Percentiles rank a stretch among this genome's conserved stretches.
Conservation (phyloP, 805 yeast species). For the Spencermartinsiella europaea region DNA sequence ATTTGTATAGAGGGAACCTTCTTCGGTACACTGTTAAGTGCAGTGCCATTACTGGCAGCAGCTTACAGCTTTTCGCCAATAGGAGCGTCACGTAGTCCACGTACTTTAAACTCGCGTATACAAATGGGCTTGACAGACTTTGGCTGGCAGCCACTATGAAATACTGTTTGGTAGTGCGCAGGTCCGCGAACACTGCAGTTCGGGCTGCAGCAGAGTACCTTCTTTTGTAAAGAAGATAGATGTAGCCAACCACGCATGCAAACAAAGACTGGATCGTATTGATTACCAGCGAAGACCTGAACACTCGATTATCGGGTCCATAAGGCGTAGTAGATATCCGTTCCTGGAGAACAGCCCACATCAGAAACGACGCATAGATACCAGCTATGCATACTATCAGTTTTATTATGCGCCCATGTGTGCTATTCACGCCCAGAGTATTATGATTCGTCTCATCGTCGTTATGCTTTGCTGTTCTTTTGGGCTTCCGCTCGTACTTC, state of each 20-base stretch:
- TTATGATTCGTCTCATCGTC: too few relatives aligned
- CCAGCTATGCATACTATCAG: conserved; percentile 45
- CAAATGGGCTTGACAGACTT: conserved; percentile 76
- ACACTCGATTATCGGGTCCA: conserved; percentile 49
- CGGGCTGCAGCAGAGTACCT: conserved; percentile 6
- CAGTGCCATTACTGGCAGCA: conserved; percentile 89
- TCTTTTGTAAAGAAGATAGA: conserved; percentile 42
- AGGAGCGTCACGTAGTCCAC: conserved; percentile 82
- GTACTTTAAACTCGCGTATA: conserved; percentile 69
- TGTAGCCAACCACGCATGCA: conserved; percentile 64
- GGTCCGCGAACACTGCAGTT: conserved; percentile 27
- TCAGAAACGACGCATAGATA: conserved; percentile 76
- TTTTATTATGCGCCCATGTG: conserved; percentile 8
- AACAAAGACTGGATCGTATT: conserved; percentile 68
- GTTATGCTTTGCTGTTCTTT: too few relatives aligned
- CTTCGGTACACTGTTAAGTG: conserved; percentile 68
- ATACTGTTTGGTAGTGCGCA: conserved; percentile 35
- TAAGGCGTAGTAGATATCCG: conserved; percentile 73
- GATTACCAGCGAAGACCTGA: conserved; percentile 74
- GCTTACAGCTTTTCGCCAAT: conserved; percentile 87
- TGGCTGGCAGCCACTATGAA: conserved; percentile 64
- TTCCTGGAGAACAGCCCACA: conserved; percentile 94
- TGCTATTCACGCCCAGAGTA: too few relatives aligned
- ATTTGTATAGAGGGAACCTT: conserved; percentile 68
- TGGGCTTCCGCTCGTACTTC: neutral